Base-by-base conservation (phyloP, 1,139 yeast species). In the Candida freyschussii region DNA sequence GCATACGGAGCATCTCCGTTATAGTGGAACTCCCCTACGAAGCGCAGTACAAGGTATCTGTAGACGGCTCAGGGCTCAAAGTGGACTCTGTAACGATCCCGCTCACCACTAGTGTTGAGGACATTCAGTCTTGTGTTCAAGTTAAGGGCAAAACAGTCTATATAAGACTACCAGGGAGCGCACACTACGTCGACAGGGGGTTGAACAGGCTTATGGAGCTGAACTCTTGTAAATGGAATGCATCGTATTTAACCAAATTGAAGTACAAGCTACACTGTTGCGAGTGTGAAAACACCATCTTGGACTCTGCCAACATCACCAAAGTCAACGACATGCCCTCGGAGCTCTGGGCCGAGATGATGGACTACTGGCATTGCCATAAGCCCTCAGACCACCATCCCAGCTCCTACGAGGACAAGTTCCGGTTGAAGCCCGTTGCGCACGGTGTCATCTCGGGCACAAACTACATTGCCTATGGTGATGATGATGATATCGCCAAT, bases 281-380 rank as follows among this genome's bases (percentile, higher is more conserved):
- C 0, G 6, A 42, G 0, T 73, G 78, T 43, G 39, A 44, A 2
- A 1, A 16, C 0, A 20, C 8, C 0, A 24, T 71, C 1, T 40
- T 69, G 1, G 52, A 58, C 26, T 63, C 73, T 0, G 17, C 27
- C 0, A 29, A 52, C 1, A 53, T 62, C 17, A 21, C 37, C 6
- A 55, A 53, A 21, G 57, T 80, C 28, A 59, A 65, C 43, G 84
- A 85, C 27, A 72, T 89, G 78, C 98, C 98, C 0, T 82, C 95
- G 1, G 96, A 87, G 49, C 66, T 77, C 34, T 91, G 98, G 98
- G 75, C 83, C 10, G 98, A 91, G 53, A 65, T 91, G 72, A 83
- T 91, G 95, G 97, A 91, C 41, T 83, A 82, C 45, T 91, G 98
- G 98, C 97, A 91, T 56, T 91, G 98, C 53, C 97, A 91, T 55